Evolutionary conservation across 1,284 basidiomycete species (phyloP).

Genomic region (Athelia sp.): DNA sequence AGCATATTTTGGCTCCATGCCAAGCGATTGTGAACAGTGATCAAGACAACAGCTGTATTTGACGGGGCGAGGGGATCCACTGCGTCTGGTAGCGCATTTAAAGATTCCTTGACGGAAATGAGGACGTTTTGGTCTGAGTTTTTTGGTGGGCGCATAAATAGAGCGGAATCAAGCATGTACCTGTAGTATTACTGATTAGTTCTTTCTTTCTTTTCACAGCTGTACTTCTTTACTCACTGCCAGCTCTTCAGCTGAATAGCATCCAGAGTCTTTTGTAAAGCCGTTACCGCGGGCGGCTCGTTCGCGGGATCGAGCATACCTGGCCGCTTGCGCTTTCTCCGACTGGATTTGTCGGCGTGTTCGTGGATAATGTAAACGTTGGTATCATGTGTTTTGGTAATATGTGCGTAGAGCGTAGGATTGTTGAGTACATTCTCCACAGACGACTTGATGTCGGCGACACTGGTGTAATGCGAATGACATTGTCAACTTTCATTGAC

Average conservation of each 20-base stretch:
- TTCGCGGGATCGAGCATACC: slow-evolving; percentile 26
- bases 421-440: slow-evolving; percentile 47
- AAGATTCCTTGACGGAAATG: slow-evolving; percentile 23
- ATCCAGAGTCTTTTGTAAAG: slow-evolving; percentile 45
- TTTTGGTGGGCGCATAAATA: slow-evolving; percentile 60
- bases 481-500: neutral
- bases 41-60: slow-evolving; percentile 40
- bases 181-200: no score
- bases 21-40: slow-evolving; percentile 56
- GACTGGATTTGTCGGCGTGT: slow-evolving; percentile 29
- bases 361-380: slow-evolving; percentile 41
- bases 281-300: slow-evolving; percentile 36
- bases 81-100: slow-evolving; percentile 14
- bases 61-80: slow-evolving; percentile 9
- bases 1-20: slow-evolving; percentile 57
- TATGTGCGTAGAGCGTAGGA: slow-evolving; percentile 52
- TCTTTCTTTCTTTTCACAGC: no score
- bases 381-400: slow-evolving; percentile 50
- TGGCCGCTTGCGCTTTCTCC: slow-evolving; percentile 37
- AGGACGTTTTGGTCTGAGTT: slow-evolving; percentile 59
- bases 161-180: slow-evolving; percentile 42
- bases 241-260: slow-evolving; percentile 48
- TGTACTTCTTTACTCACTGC: slow-evolving; percentile 46
- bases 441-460: slow-evolving; percentile 45
- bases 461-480: slow-evolving; percentile 31